These are phyloP conservation scores for Paramecium tetraurelia DNA, from an alignment of 73 alveolate species.

Conservation along the genomic window DNA sequence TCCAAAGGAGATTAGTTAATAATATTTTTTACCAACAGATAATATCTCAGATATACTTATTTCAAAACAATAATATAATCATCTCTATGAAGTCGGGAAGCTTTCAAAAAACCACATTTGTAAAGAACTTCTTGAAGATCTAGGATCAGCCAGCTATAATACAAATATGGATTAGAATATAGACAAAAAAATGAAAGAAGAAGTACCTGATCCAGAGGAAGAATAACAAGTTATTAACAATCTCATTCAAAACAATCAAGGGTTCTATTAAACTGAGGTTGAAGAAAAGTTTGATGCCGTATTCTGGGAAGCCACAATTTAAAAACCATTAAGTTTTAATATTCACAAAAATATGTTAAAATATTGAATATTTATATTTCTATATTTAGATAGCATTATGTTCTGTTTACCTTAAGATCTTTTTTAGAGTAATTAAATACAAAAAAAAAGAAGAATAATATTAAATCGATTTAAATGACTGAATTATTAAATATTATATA, in stretches of 20 bases:
- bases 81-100: background rate
- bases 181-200: background rate
- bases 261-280: background rate
- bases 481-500: background rate
- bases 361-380: background rate
- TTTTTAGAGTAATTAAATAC: no score
- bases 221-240: background rate
- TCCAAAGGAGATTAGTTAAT: background rate
- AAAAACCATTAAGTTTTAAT: background rate
- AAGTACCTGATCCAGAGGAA: background rate
- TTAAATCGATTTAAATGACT: background rate
- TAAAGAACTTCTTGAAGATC: background rate
- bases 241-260: background rate
- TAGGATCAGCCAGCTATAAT: background rate
- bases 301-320: background rate
- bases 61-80: background rate
- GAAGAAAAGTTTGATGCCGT: background rate
- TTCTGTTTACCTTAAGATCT: no score
- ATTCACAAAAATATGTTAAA: background rate
- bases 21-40: conserved; percentile 1
- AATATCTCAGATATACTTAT: background rate
- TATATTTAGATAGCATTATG: background rate
- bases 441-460: background rate
- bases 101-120: background rate
- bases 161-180: background rate